Base-by-base conservation (phyloP, 768 basidiomycete genomes). In the Boletus insuetus region DNA sequence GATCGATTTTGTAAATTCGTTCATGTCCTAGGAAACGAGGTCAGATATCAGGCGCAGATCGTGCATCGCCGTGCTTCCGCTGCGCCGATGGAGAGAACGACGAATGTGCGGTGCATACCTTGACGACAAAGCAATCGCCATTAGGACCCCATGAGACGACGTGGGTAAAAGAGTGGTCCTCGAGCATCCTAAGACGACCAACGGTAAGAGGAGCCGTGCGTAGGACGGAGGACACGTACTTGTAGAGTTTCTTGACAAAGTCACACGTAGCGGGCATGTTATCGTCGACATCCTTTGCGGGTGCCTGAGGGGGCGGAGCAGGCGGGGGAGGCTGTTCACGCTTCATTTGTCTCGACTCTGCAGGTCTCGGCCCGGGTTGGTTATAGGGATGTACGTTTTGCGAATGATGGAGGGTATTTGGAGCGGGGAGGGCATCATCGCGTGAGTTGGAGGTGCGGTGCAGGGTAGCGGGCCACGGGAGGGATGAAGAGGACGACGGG, bases 241-340 rank as follows among this genome's bases (percentile, higher is more conserved):
- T 91, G 87, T 89, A 94, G 10, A 96, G 75, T 69, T 94, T 95
- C 77, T 94, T 94, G 61, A 95, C 93, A 69, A 96, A 96, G 73
- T 95, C 93, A 63, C 85, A 87, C 32, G 94, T 89, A n/a, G 87
- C 83, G 2, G 91, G 87, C 89, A 91, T 87, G 53, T 79, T 77
- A 65, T 91, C 90, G 55, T 91, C 90, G 11, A 55, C 47, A 37
- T 79, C 79, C 32, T 74, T 74, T 54, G 67, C 52, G 22, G 56
- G 49, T 20, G 48, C 46, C 17, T 54, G 68, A 6, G 53, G 57
- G 16, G 61, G 63, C 1, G 59, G 63, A 0, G 54, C 47, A 3
- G 63, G 61, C 4, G 64, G 65, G 42, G 64, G 59, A 41, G 64
- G 68, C 38, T 67, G 69, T 50, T 69, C 67, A 14, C 67, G 67